Conservation (phyloP, 129 eudicot genomes). For the Scalesia atractyloides region DNA sequence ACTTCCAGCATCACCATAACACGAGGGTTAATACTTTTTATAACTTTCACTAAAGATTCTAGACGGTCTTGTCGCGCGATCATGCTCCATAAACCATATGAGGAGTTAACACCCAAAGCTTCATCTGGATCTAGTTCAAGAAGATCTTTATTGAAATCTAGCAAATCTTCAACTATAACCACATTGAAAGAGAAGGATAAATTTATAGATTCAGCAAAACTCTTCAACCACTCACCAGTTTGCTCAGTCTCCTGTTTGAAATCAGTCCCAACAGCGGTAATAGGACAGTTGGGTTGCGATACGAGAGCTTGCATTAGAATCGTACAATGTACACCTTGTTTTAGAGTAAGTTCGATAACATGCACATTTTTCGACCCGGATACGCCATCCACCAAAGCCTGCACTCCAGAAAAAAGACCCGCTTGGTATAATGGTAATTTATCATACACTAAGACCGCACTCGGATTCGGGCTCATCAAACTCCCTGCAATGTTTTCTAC, state of each 20-base stretch:
- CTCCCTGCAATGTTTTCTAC: conserved; percentile 16
- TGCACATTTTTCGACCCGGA: conserved; percentile 33
- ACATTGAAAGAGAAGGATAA: conserved; percentile 29
- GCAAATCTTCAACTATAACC: conserved; percentile 38
- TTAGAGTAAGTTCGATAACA: conserved; percentile 39
- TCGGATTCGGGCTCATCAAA: conserved; percentile 21
- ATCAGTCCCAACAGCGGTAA: conserved; percentile 35
- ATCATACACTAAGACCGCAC: conserved; percentile 26
- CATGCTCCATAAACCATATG: conserved; percentile 35
- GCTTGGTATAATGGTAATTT: conserved; percentile 44
- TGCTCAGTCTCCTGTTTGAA: conserved; percentile 11
- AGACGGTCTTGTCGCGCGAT: conserved; percentile 33
- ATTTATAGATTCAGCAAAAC: conserved; percentile 40
- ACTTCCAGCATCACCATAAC: conserved; percentile 49
- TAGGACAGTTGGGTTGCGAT: conserved; percentile 25
- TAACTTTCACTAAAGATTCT: conserved; percentile 46
- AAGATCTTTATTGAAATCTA: conserved; percentile 27
- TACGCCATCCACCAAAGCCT: conserved; percentile 41
- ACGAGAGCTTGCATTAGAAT: conserved; percentile 50
- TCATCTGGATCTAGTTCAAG: conserved; percentile 40
- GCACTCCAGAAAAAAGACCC: conserved; percentile 33
- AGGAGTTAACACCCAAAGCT: conserved; percentile 35
- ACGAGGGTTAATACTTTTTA: conserved; percentile 44
- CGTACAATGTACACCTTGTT: conserved; percentile 36
- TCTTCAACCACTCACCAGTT: conserved; percentile 35